Conservation (phyloP, 176 grass and related monocot species). For the Hsuehochloa calcarea region DNA sequence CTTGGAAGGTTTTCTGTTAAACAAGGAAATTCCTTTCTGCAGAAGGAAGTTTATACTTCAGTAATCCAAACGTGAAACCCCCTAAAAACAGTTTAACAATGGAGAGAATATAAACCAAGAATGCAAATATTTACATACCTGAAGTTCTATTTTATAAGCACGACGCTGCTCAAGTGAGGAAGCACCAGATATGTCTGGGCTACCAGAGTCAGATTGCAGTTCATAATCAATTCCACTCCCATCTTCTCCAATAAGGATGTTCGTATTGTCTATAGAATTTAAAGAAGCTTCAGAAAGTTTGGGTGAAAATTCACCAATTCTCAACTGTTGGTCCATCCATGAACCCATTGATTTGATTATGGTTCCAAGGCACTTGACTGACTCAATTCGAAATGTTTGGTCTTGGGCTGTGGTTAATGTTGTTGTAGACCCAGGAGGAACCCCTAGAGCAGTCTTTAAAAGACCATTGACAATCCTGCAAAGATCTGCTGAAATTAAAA, state of each 20-base stretch:
- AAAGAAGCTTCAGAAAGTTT: conserved; percentile 59
- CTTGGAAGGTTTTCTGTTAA: conserved; percentile 95
- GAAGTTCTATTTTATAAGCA: conserved; percentile 89
- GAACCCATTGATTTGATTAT: conserved; percentile 90
- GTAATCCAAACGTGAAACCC: conserved; percentile 16
- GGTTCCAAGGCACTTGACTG: conserved; percentile 85
- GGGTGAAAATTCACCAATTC: conserved; percentile 85
- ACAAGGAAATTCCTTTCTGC: conserved; percentile 95
- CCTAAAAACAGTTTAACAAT: neutral
- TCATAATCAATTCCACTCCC: conserved; percentile 76
- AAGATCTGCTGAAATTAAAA: conserved; percentile 67
- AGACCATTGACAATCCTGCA: conserved; percentile 93
- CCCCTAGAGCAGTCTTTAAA: conserved; percentile 91
- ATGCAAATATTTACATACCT: conserved; percentile 57
- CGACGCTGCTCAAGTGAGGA: conserved; percentile 81
- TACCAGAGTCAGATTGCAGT: conserved; percentile 48
- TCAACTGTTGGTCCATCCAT: conserved; percentile 95
- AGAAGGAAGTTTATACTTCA: conserved; percentile 35
- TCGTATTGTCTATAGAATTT: conserved; percentile 64
- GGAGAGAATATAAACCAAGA: conserved; percentile 19
- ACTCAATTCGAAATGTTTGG: conserved; percentile 86
- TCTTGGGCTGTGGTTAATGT: conserved; percentile 83
- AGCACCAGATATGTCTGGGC: conserved; percentile 66
- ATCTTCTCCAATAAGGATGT: conserved; percentile 76
- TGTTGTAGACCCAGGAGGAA: conserved; percentile 75